phyloP scores from a whole-genome alignment of 768 basidiomycete species.

The Pisolithus marmoratus region DNA sequence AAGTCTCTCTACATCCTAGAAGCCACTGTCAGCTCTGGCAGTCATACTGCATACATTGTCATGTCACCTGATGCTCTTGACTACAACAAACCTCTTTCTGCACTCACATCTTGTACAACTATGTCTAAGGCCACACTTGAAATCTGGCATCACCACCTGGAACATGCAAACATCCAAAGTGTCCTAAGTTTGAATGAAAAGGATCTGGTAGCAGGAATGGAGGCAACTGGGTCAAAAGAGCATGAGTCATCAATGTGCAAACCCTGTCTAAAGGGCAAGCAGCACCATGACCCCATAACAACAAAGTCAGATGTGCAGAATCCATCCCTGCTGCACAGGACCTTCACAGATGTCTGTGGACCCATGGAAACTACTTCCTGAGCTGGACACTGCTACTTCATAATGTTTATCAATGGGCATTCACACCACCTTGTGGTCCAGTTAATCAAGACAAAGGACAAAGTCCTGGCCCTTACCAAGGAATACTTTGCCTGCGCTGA shows the following conservation, averaged over 20 bases:
- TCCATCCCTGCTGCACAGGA: background rate
- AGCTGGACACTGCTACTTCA: conserved; percentile 11
- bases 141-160: conserved; percentile 1
- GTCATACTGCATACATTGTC: background rate
- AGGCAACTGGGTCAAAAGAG: background rate
- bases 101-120: background rate
- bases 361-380: conserved; percentile 11
- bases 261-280: conserved; percentile 21
- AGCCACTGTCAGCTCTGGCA: background rate
- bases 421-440: conserved; percentile 10
- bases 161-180: background rate
- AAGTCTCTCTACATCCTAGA: conserved; percentile 3
- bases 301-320: conserved; percentile 3
- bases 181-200: background rate
- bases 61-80: background rate
- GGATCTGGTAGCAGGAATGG: conserved; percentile 3
- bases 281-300: conserved; percentile 8
- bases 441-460: conserved; percentile 8
- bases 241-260: conserved; percentile 4
- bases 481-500: conserved; percentile 8
- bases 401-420: conserved; percentile 15
- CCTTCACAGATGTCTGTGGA: conserved; percentile 17
- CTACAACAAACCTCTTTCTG: background rate
- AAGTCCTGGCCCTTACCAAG: conserved; percentile 7
- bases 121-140: background rate